Percentiles rank a stretch among this genome's conserved stretches.
phyloP scores from a whole-genome alignment of 495 filamentous ascomycete genomes.

The Aspergillus cristatus region DNA sequence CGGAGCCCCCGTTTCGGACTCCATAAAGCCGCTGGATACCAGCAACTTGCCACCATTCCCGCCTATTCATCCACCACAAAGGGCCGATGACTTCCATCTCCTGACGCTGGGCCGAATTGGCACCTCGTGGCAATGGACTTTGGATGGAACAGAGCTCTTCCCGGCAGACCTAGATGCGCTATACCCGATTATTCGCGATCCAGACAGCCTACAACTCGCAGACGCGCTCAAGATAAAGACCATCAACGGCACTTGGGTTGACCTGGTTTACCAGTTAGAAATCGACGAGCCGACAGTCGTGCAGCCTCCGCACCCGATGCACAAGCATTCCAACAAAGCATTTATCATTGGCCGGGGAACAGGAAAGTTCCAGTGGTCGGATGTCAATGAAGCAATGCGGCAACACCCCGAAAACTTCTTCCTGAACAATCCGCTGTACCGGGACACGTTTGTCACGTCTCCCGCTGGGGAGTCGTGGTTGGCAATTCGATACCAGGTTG shows the following conservation, averaged over 20 bases:
- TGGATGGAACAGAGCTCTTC: conserved; percentile 23
- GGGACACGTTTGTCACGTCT: conserved; percentile 36
- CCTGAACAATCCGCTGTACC: conserved; percentile 30
- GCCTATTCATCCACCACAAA: conserved; percentile 17
- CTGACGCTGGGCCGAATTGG: conserved; percentile 26
- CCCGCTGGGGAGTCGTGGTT: conserved; percentile 30
- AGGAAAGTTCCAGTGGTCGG: conserved; percentile 31
- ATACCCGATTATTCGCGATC: conserved; percentile 33
- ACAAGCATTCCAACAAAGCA: conserved; percentile 46
- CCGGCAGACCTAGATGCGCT: conserved; percentile 16
- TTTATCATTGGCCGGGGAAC: conserved; percentile 36
- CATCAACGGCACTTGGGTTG: conserved; percentile 42
- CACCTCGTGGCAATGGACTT: conserved; percentile 30
- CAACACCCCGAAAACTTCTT: conserved; percentile 35
- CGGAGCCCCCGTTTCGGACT: conserved; percentile 21
- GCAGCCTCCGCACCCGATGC: conserved; percentile 41
- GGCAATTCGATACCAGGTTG: conserved; percentile 40
- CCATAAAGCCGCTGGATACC: conserved; percentile 25
- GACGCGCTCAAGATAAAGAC: conserved; percentile 35
- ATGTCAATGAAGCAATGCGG: conserved; percentile 31
- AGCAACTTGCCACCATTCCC: conserved; percentile 26
- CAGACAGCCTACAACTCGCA: conserved; percentile 13
- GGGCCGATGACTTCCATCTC: conserved; percentile 30
- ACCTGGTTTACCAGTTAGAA: conserved; percentile 34
- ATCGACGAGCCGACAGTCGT: conserved; percentile 9